Evolutionary conservation across 345 rosid species (phyloP).

Genomic region (Dipteronia dyeriana): DNA sequence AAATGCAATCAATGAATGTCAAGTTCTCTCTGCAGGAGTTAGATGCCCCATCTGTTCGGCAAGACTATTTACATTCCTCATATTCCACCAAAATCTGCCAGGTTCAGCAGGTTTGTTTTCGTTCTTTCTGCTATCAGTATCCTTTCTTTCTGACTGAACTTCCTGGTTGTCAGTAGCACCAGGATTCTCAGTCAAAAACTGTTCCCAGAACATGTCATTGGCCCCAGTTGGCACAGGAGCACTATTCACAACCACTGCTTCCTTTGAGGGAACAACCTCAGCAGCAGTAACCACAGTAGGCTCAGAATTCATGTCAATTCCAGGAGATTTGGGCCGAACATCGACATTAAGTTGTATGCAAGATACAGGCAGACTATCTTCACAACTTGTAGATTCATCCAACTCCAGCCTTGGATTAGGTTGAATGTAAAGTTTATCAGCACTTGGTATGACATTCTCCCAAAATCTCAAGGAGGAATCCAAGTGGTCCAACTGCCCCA

Average conservation of each 20-base stretch:
- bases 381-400: constrained; percentile 77
- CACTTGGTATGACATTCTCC: constrained; percentile 61
- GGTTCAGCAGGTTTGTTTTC: constrained; percentile 52
- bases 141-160: constrained; percentile 78
- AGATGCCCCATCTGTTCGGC: constrained; percentile 87
- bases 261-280: constrained; percentile 40
- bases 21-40: constrained; percentile 74
- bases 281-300: constrained; percentile 37
- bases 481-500: constrained; percentile 58
- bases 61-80: constrained; percentile 65
- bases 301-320: constrained; percentile 86
- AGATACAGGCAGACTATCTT: constrained; percentile 62
- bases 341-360: constrained; percentile 54
- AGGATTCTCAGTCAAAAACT: constrained; percentile 95
- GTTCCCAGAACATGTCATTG: constrained; percentile 95
- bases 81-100: constrained; percentile 69
- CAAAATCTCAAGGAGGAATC: constrained; percentile 68
- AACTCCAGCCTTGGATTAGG: constrained; percentile 44
- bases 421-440: constrained; percentile 31
- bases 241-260: constrained; percentile 31
- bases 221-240: constrained; percentile 57
- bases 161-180: constrained; percentile 69
- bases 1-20: constrained; percentile 34
- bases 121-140: constrained; percentile 40
- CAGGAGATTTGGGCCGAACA: constrained; percentile 50